Base-by-base conservation (phyloP, 345 rosid species). In the Gynandropsis gynandra region DNA sequence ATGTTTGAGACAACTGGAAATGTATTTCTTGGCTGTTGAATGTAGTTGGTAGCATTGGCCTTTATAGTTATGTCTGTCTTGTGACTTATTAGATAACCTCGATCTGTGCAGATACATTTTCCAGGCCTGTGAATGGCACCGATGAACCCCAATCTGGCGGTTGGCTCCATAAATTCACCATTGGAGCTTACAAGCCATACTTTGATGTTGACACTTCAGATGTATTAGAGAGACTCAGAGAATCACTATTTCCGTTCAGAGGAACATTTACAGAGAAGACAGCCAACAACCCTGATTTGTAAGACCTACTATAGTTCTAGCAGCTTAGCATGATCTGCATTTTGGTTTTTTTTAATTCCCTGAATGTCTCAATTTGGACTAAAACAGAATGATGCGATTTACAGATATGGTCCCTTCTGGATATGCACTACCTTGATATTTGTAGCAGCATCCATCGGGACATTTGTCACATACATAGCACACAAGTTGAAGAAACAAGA, bases 371-470 rank as follows among this genome's bases (percentile, higher is more conserved):
- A 16, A 2, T 2, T 24, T 5, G 29, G 5, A 24, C 29, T 24
- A 24, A 24, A 24, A 24, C 37, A 42, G 42, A 11, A 41, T 66
- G 5, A 24, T 5, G 15, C 34, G 4, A 47, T 40, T 16, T 59
- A 52, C 74, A 92, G 98, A 75, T 92, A 92, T 54, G 98, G 98
- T 60, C 98, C 98, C 31, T 92, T 92, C 65, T 92, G 98, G 98
- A 87, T 92, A 59, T 92, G 98, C 75, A 78, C 85, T 9, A 85
- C 94, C 33, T 79, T 92, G 62, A 87, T 92, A 50, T 92, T 92
- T 21, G 98, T 92, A 20, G 95, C 95, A 44, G 96, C 96, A 18
- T 67, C 96, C 10, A 87, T 92, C 35, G 90, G 98, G 15, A 85
- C 98, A 27, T 84, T 92, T 38, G 98, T 92, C 57, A 92, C 98